Percentiles rank a stretch among this genome's conserved stretches.
Evolutionary conservation across 1,284 basidiomycete species (phyloP).

Genomic region (Ceratobasidium sp.): DNA sequence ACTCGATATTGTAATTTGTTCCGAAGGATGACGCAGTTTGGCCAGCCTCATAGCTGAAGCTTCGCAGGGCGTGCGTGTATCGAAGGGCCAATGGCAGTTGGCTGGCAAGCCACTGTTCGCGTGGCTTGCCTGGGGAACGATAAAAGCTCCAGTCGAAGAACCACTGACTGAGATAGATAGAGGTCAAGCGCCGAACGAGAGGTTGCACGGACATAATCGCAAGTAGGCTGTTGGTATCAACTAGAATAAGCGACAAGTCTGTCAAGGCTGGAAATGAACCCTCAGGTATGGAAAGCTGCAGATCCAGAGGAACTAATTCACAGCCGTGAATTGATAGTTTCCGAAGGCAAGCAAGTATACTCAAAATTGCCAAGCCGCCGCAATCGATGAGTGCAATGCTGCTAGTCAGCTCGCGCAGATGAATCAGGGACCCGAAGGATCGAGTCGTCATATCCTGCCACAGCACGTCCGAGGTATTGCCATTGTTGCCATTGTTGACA

Average conservation of each 20-base stretch:
- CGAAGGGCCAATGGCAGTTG: not conserved
- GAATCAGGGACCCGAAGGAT: not conserved
- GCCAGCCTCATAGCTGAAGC: too few species aligned
- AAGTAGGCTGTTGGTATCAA: not conserved
- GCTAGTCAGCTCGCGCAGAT: slow-evolving; percentile 19
- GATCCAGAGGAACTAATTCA: not conserved
- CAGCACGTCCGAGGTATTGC: not conserved
- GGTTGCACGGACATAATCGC: not conserved
- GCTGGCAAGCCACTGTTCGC: not conserved
- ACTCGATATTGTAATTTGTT: too few species aligned
- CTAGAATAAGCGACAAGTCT: not conserved
- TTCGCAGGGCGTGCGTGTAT: not conserved
- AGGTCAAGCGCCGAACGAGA: not conserved
- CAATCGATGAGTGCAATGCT: slow-evolving; percentile 1
- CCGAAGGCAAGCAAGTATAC: not conserved
- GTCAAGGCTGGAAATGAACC: slow-evolving; percentile 10
- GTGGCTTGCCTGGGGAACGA: not conserved
- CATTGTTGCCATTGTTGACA: not conserved
- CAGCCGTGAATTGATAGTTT: not conserved
- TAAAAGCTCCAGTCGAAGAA: too few species aligned
- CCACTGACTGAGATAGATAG: not conserved
- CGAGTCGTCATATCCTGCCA: not conserved
- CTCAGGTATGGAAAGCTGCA: not conserved
- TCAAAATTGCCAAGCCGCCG: not conserved
- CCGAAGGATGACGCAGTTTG: too few species aligned